phyloP scores from a whole-genome alignment of 306 rosid genomes.

The Dalbergia cultrata region DNA sequence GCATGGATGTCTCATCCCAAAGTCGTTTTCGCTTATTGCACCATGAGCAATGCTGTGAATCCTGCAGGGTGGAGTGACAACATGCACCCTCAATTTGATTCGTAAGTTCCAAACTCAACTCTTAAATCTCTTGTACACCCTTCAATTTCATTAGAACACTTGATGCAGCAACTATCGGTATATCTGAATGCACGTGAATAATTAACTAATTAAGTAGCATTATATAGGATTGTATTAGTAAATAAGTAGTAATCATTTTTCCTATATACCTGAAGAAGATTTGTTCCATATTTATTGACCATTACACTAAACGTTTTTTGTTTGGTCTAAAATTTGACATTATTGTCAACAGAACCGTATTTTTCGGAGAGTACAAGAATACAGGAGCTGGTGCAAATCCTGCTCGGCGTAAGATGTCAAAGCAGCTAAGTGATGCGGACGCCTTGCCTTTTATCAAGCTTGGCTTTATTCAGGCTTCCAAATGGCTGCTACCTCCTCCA shows the following conservation, averaged over 20 bases:
- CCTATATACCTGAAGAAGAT: not conserved
- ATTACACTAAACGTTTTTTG: not conserved
- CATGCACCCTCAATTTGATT: slow-evolving; percentile 2
- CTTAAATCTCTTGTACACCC: not conserved
- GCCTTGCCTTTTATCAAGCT: slow-evolving; percentile 55
- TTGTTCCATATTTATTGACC: not conserved
- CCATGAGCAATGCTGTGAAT: slow-evolving; percentile 39
- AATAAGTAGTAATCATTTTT: not conserved
- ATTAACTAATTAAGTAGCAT: not conserved
- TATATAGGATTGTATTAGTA: no score
- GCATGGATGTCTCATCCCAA: slow-evolving; percentile 59
- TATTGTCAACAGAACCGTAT: slow-evolving; percentile 43
- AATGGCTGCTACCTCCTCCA: slow-evolving; percentile 74
- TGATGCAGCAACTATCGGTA: no score
- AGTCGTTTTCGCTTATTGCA: slow-evolving; percentile 58
- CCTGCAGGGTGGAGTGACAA: slow-evolving; percentile 59
- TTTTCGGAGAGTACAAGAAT: slow-evolving; percentile 57
- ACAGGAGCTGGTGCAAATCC: slow-evolving; percentile 43
- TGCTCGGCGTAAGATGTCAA: slow-evolving; percentile 19
- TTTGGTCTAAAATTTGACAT: not conserved
- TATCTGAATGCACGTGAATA: no score
- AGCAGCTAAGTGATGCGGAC: slow-evolving; percentile 34
- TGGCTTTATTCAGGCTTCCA: slow-evolving; percentile 52
- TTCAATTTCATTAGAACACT: not conserved
- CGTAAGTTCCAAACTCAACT: slow-evolving; percentile 28